Base-by-base conservation (phyloP, 1,284 basidiomycete genomes). In the Vanrija sp. region DNA sequence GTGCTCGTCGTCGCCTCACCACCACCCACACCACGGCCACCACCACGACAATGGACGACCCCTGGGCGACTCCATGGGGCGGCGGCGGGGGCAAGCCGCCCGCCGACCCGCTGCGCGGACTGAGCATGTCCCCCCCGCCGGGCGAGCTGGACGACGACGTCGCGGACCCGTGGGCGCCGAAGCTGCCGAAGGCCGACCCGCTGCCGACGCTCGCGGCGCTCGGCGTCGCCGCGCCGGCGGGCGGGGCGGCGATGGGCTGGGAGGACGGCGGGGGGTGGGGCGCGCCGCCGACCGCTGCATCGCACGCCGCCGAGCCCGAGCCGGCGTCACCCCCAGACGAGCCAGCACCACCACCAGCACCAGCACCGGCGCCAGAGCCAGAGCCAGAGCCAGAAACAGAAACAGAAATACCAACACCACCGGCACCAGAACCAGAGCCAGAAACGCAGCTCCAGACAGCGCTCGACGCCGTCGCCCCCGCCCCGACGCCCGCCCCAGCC, bases 41-140 rank as follows among this genome's bases (percentile, higher is more conserved):
- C 45, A 20, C 51, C 19, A 19, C 49, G 37, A 41, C 31, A 7
- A 59, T 59, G 57, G 57, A 59, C 43, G 57, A 59, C 36, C 57
- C 57, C 20, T 59, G 57, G 57, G 57, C 57, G 39, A 31, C 31
- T 9, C 52, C 51, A 41, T 59, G 57, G 57, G 46, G 53, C 47
- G 41, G 31, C 31, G 12, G 31, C 31, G 31, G 9, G 10, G 10
- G 31, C 31, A 23, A 36, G n/a, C 20, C 47, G 18, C 46, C 45
- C 22, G 31, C 22, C 35, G 38, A 46, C 37, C 43, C 41, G 39
- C 31, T 31, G 9, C 51, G 47, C 41, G 12, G 25, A 19, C 52
- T 58, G 49, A 42, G 45, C 42, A 35, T 50, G 36, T 54, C 51
- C 12, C 51, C 57, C 15, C 54, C 57, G 37, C 42, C 45, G 6